Conservation (phyloP, 2,329 filamentous ascomycete genomes). For the Verticillium albo-atrum region DNA sequence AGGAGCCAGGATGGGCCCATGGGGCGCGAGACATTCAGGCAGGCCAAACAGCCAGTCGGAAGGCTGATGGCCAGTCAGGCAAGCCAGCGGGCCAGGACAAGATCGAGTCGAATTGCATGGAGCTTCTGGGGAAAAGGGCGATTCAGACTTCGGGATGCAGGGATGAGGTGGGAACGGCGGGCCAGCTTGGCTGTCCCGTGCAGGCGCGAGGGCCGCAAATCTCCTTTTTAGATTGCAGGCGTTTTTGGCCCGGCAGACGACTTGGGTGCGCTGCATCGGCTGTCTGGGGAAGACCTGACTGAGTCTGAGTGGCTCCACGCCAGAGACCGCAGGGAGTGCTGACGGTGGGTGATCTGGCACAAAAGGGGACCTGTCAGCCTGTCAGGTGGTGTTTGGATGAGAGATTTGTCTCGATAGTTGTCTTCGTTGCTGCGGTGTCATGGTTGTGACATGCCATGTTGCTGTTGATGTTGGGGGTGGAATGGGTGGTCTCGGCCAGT, state of each 20-base stretch:
- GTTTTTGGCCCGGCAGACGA: neutral
- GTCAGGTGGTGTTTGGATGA: neutral
- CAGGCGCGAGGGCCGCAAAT: neutral
- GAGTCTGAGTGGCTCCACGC: too few relatives aligned
- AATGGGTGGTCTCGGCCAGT: neutral
- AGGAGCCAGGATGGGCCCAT: neutral
- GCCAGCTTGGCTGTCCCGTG: neutral
- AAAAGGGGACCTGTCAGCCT: neutral
- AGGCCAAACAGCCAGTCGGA: neutral
- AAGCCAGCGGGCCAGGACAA: neutral
- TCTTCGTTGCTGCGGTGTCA: neutral
- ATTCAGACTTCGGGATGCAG: neutral
- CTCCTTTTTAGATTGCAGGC: neutral
- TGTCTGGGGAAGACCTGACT: neutral
- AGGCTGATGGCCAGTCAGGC: neutral
- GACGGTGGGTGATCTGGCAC: neutral
- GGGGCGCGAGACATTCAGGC: neutral
- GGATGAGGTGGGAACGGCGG: neutral
- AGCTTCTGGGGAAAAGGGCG: neutral
- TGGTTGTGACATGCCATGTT: neutral
- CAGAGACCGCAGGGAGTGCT: neutral
- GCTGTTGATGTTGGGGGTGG: neutral
- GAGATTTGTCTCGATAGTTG: neutral
- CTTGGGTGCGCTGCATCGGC: neutral
- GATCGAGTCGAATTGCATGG: neutral